phyloP scores from a whole-genome alignment of 371 early-diverging fungal genomes.

The Mortierella sp. region DNA sequence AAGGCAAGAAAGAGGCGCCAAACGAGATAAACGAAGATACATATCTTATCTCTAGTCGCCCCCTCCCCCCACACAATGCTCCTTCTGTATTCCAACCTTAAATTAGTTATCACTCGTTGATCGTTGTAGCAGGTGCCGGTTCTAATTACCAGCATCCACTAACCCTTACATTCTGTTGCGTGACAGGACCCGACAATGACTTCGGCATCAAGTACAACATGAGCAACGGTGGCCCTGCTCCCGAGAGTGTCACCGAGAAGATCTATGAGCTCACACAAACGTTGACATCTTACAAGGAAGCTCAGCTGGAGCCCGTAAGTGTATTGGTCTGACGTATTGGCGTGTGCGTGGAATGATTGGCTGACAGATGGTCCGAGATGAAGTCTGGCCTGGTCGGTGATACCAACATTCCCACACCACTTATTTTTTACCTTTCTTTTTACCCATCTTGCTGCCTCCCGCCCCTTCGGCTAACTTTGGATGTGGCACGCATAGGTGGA shows the following conservation, averaged over 20 bases:
- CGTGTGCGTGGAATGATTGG: conserved; percentile 32
- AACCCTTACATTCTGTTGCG: background rate
- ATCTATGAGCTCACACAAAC: conserved; percentile 86
- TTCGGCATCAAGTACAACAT: conserved; percentile 99
- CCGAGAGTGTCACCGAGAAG: conserved; percentile 91
- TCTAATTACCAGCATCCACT: background rate
- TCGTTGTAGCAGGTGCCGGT: too few species aligned
- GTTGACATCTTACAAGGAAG: conserved; percentile 74
- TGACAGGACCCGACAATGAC: conserved; percentile 88
- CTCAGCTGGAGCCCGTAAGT: conserved; percentile 76
- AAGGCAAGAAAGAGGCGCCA: background rate
- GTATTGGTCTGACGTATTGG: background rate
- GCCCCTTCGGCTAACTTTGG: too few species aligned
- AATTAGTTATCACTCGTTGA: background rate
- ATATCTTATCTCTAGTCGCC: background rate
- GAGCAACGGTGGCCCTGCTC: conserved; percentile 96
- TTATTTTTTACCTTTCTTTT: background rate
- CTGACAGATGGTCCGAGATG: background rate
- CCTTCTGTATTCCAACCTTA: conserved; percentile 1
- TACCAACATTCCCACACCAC: conserved; percentile 4
- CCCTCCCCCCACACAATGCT: background rate
- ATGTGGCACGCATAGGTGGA: conserved; percentile 73
- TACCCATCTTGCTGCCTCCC: background rate
- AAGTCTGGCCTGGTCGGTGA: background rate
- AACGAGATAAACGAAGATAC: too few species aligned